Evolutionary conservation across 2,329 filamentous ascomycete species (phyloP).

Genomic region (Colletotrichum spaethianum): DNA sequence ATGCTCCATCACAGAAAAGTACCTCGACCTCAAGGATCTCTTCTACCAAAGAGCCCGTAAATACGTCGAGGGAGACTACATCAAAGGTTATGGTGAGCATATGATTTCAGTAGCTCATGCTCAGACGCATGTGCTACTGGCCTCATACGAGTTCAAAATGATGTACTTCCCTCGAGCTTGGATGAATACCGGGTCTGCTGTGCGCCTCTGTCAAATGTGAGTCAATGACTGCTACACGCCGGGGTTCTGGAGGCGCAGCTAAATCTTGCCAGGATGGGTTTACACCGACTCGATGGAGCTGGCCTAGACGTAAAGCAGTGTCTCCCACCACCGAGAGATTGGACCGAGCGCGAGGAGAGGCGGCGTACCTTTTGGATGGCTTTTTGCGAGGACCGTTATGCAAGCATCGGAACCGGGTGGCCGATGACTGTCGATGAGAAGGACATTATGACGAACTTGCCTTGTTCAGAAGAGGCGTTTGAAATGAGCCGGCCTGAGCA

Average conservation of each 20-base stretch:
- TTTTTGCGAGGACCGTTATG: conserved; percentile 91
- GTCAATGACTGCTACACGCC: conserved; percentile 44
- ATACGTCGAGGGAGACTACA: conserved; percentile 89
- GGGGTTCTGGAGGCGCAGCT: background rate
- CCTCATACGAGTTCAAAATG: conserved; percentile 93
- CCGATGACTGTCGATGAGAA: conserved; percentile 94
- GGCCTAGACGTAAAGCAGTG: conserved; percentile 95
- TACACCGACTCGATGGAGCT: conserved; percentile 87
- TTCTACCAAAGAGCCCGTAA: conserved; percentile 93
- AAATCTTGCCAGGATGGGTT: conserved; percentile 79
- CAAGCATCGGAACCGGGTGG: conserved; percentile 97
- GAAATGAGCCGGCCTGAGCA: conserved; percentile 82
- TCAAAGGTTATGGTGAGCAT: conserved; percentile 92
- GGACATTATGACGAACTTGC: conserved; percentile 90
- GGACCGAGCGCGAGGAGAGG: conserved; percentile 93
- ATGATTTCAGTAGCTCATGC: conserved; percentile 89
- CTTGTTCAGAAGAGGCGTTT: conserved; percentile 87
- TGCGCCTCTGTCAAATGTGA: conserved; percentile 87
- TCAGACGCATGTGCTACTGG: conserved; percentile 86
- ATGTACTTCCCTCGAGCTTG: conserved; percentile 98
- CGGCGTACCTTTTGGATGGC: conserved; percentile 95
- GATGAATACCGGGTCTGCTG: conserved; percentile 88
- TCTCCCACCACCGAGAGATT: conserved; percentile 87
- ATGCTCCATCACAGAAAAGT: conserved; percentile 88
- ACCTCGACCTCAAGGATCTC: conserved; percentile 82